Base-by-base conservation (phyloP, 106 monocot species). In the Acorus gramineus region DNA sequence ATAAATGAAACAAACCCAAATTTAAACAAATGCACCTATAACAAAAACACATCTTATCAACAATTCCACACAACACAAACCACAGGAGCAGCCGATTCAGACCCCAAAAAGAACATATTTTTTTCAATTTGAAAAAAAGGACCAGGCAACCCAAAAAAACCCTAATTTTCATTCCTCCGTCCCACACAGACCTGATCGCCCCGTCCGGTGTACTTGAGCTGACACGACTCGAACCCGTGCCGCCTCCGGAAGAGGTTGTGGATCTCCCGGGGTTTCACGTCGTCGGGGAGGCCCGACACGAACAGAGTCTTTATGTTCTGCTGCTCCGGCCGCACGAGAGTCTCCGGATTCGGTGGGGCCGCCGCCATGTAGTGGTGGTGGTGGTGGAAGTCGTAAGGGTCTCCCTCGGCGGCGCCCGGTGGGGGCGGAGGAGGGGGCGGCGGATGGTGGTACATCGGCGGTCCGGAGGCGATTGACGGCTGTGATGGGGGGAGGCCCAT, bases 181-280 rank as follows among this genome's bases (percentile, higher is more conserved):
- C 28, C 28, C 28, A 46, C 7, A 44, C 46, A 3, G 28, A 82
- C 88, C 85, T 89, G 85, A 28, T 89, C 74, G 2, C 89, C 93
- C 45, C 83, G 79, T 56, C 89, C 93, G 8, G 89, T 93, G 73
- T 85, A 93, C 72, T 93, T 65, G 52, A 89, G 93, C 66, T 82
- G 93, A 71, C 83, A 89, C 43, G 69, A 73, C 43, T 83, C 83
- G 78, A 89, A 93, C 10, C 80, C 93, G 7, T 50, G 83, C 50
- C 78, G 76, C 57, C 76, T 71, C 58, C 76, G 71, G 83, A 93
- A 93, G 57, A 93, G 82, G 67, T 89, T 93, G 75, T 93, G 83
- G 70, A 93, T 78, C 80, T 93, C 93, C 3, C 89, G 85, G n/a
- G 89, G 70, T 71, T 89, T 93, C 56, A 93, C 81, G 63, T 93